phyloP scores from a whole-genome alignment of 2,329 filamentous ascomycete genomes.

The Neurospora crassa region DNA sequence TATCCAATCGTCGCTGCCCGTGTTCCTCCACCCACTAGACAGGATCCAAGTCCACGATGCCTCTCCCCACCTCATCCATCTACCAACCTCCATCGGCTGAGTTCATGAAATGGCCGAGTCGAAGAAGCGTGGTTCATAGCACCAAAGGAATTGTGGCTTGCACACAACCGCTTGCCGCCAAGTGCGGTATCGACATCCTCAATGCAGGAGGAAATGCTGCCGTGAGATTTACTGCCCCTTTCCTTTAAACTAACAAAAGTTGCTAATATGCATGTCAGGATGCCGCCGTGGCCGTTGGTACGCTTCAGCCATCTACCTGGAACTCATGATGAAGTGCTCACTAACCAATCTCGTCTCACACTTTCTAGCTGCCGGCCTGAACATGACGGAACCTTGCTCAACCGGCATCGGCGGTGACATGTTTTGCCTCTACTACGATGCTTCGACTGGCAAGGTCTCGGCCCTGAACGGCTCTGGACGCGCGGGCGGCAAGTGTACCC shows the following conservation, averaged over 20 bases:
- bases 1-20: background rate
- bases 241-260: background rate
- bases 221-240: conserved; percentile 41
- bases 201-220: conserved; percentile 86
- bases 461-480: conserved; percentile 93
- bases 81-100: conserved; percentile 35
- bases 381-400: conserved; percentile 85
- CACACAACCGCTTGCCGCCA: conserved; percentile 80
- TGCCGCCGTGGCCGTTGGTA: conserved; percentile 88
- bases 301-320: conserved; percentile 18
- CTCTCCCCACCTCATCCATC: conserved; percentile 36
- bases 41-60: conserved; percentile 27
- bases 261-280: conserved; percentile 45
- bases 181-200: conserved; percentile 79
- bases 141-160: conserved; percentile 85
- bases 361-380: conserved; percentile 68
- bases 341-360: background rate
- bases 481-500: conserved; percentile 56
- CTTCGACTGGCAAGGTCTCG: conserved; percentile 68
- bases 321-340: background rate
- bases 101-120: conserved; percentile 62
- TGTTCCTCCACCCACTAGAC: background rate
- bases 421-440: conserved; percentile 91
- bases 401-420: conserved; percentile 96
- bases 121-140: conserved; percentile 87